Evolutionary conservation across 2,329 filamentous ascomycete genomes (phyloP).

Genomic region (Escovopsis weberi): DNA sequence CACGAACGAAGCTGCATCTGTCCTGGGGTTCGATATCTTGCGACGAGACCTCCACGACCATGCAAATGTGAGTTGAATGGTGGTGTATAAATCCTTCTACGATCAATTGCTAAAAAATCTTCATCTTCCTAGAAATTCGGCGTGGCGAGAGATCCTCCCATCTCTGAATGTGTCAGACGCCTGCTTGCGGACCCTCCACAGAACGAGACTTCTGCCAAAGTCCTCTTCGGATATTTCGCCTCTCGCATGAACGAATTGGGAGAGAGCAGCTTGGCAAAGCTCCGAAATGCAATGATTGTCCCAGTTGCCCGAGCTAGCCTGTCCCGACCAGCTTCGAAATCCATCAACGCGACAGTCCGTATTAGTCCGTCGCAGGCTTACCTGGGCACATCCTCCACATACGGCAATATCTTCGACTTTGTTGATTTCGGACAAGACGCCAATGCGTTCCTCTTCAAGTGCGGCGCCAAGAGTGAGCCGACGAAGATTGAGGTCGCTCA

Average conservation of each 20-base stretch:
- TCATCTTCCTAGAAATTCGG: constrained; percentile 51
- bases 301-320: constrained; percentile 37
- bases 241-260: constrained; percentile 61
- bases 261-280: constrained; percentile 39
- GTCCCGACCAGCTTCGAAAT: constrained; percentile 25
- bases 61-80: constrained; percentile 37
- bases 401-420: constrained; percentile 89
- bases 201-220: constrained; percentile 48
- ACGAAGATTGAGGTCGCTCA: constrained; percentile 73
- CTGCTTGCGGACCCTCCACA: constrained; percentile 60
- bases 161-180: constrained; percentile 59
- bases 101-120: constrained; percentile 2
- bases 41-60: constrained; percentile 63
- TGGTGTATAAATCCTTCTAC: not conserved
- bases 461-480: constrained; percentile 83
- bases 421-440: constrained; percentile 83
- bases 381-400: constrained; percentile 54
- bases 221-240: constrained; percentile 73
- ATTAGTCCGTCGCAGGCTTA: constrained; percentile 65
- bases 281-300: constrained; percentile 55
- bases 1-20: constrained; percentile 58
- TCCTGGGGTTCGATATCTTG: constrained; percentile 72
- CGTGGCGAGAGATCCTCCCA: constrained; percentile 66
- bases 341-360: constrained; percentile 15
- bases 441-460: constrained; percentile 76